Evolutionary conservation across 768 basidiomycete genomes (phyloP).

Genomic region (Phanerodontia chrysosporium): DNA sequence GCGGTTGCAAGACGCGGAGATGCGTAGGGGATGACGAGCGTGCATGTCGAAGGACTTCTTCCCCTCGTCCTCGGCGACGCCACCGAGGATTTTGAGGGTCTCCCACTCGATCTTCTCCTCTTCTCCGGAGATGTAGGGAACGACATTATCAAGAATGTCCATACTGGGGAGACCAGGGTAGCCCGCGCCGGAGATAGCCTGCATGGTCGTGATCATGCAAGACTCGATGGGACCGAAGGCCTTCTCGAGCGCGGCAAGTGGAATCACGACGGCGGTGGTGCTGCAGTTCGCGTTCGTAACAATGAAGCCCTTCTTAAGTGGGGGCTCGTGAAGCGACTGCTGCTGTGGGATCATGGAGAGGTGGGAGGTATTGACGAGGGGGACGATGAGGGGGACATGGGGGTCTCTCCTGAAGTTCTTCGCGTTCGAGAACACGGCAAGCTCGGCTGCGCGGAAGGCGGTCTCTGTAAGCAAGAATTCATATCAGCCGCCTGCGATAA

Average conservation of each 20-base stretch:
- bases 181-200: constrained; percentile 97
- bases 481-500: constrained; percentile 5
- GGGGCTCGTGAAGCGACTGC: constrained; percentile 59
- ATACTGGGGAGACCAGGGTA: constrained; percentile 90
- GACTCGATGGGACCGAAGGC: constrained; percentile 93
- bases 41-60: constrained; percentile 81
- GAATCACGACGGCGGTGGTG: constrained; percentile 89
- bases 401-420: constrained; percentile 94
- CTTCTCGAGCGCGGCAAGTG: constrained; percentile 85
- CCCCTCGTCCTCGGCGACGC: constrained; percentile 54
- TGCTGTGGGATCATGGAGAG: constrained; percentile 83
- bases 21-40: constrained; percentile 45
- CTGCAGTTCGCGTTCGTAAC: constrained; percentile 99
- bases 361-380: constrained; percentile 89
- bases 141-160: constrained; percentile 94
- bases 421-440: constrained; percentile 95
- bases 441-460: constrained; percentile 81
- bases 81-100: constrained; percentile 93
- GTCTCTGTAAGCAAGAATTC: constrained; percentile 49
- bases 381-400: constrained; percentile 90
- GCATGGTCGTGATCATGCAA: constrained; percentile 91
- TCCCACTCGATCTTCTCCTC: constrained; percentile 99
- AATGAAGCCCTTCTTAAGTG: constrained; percentile 83
- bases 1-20: constrained; percentile 86
- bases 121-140: constrained; percentile 91